These are phyloP conservation scores for Earliella scabrosa DNA, from an alignment of 1,284 basidiomycete species.

Conservation along the genomic window DNA sequence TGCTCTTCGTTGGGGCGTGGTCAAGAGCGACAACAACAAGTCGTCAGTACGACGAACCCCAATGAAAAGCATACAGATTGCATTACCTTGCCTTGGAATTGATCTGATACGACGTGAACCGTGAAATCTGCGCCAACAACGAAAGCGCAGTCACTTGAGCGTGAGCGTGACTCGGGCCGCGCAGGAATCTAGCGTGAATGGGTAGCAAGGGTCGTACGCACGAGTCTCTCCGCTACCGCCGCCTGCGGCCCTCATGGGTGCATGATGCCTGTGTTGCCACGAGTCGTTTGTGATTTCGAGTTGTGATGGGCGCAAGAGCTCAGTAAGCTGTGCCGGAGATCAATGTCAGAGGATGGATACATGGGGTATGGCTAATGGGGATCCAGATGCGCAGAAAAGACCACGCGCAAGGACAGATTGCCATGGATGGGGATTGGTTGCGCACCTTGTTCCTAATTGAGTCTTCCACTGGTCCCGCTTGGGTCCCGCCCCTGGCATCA, in stretches of 20 bases:
- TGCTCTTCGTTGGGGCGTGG: conserved; percentile 47
- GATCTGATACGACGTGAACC: conserved; percentile 69
- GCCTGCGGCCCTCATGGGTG: conserved; percentile 69
- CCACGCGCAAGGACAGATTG: conserved; percentile 1
- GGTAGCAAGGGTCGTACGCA: conserved; percentile 44
- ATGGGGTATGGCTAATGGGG: conserved; percentile 6
- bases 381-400: not conserved
- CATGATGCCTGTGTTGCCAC: conserved; percentile 78
- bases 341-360: not conserved
- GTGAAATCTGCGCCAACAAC: conserved; percentile 63
- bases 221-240: conserved; percentile 71
- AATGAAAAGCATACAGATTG: not conserved
- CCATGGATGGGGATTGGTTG: conserved; percentile 12
- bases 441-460: conserved; percentile 60
- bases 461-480: conserved; percentile 47
- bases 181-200: not conserved
- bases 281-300: conserved; percentile 76
- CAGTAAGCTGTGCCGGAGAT: conserved; percentile 51
- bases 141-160: not conserved
- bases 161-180: conserved; percentile 14
- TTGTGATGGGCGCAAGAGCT: conserved; percentile 57
- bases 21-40: conserved; percentile 6
- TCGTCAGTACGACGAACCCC: conserved; percentile 4
- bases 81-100: conserved; percentile 72
- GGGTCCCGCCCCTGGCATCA: conserved; percentile 14